Evolutionary conservation across 805 yeast genomes (phyloP).

Genomic region (Saccharomycopsis oosterbeekiorum): DNA sequence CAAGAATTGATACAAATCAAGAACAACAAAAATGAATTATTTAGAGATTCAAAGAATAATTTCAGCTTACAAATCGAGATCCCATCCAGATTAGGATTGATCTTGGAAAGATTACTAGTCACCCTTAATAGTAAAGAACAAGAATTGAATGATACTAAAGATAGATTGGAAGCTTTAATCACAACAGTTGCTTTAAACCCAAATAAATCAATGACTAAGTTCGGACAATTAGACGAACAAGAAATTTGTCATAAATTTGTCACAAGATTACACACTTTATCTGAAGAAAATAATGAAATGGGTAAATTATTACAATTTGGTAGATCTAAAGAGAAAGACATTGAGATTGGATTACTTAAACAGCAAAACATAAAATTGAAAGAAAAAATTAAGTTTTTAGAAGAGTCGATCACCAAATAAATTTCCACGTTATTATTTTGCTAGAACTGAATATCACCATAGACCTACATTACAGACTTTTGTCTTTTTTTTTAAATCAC

Average conservation of each 20-base stretch:
- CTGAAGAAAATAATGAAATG: slow-evolving; percentile 61
- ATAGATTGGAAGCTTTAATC: slow-evolving; percentile 50
- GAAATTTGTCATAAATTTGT: slow-evolving; percentile 68
- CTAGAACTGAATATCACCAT: not conserved
- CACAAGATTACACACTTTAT: slow-evolving; percentile 47
- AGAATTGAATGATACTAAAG: slow-evolving; percentile 53
- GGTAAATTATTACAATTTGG: slow-evolving; percentile 66
- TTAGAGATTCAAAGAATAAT: not conserved
- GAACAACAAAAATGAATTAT: not conserved
- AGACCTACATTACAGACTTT: not conserved
- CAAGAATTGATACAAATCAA: not conserved
- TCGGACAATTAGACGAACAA: slow-evolving; percentile 63
- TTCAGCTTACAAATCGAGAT: not conserved
- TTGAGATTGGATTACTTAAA: slow-evolving; percentile 55
- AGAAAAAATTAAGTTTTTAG: slow-evolving; percentile 23
- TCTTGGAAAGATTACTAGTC: slow-evolving; percentile 38
- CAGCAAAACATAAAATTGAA: slow-evolving; percentile 40
- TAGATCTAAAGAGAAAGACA: slow-evolving; percentile 59
- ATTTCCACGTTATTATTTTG: not conserved
- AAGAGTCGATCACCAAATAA: not conserved
- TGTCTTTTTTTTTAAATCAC: no score
- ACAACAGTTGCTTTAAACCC: slow-evolving; percentile 48
- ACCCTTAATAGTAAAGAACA: slow-evolving; percentile 36
- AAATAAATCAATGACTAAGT: slow-evolving; percentile 32
- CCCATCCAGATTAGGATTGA: not conserved